Conservation (phyloP, 1,284 basidiomycete genomes). For the Leucoagaricus sp. region DNA sequence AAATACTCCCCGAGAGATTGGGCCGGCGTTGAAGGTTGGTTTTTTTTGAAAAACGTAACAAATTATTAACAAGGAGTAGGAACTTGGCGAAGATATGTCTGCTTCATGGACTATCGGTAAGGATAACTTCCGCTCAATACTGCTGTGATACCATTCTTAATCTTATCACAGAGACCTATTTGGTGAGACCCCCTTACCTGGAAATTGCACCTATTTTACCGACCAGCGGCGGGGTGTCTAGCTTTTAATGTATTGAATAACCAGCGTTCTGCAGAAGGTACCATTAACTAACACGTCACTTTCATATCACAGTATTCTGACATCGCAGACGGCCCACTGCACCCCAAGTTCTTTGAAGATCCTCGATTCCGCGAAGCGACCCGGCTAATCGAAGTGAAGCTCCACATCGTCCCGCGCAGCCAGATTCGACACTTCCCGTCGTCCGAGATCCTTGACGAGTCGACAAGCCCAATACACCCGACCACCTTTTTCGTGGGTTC, state of each 20-base stretch:
- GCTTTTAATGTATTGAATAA: constrained; percentile 57
- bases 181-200: constrained; percentile 35
- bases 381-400: constrained; percentile 57
- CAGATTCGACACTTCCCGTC: constrained; percentile 29
- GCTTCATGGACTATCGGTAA: constrained; percentile 76
- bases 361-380: constrained; percentile 61
- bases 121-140: constrained; percentile 19
- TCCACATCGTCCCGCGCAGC: constrained; percentile 43
- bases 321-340: constrained; percentile 37
- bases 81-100: constrained; percentile 67
- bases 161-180: constrained; percentile 51
- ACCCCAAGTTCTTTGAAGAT: constrained; percentile 56
- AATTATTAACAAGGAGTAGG: constrained; percentile 27
- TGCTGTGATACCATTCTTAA: neutral
- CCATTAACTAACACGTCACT: constrained; percentile 9
- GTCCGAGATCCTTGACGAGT: constrained; percentile 10
- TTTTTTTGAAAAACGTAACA: neutral
- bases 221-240: constrained; percentile 22
- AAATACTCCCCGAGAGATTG: constrained; percentile 46
- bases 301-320: constrained; percentile 36
- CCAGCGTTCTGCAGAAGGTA: constrained; percentile 9
- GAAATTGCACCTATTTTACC: neutral
- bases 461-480: constrained; percentile 30
- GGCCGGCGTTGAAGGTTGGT: constrained; percentile 64
- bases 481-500: constrained; percentile 56